phyloP scores from a whole-genome alignment of 2,329 filamentous ascomycete species.

The Microascus cirrosus region DNA sequence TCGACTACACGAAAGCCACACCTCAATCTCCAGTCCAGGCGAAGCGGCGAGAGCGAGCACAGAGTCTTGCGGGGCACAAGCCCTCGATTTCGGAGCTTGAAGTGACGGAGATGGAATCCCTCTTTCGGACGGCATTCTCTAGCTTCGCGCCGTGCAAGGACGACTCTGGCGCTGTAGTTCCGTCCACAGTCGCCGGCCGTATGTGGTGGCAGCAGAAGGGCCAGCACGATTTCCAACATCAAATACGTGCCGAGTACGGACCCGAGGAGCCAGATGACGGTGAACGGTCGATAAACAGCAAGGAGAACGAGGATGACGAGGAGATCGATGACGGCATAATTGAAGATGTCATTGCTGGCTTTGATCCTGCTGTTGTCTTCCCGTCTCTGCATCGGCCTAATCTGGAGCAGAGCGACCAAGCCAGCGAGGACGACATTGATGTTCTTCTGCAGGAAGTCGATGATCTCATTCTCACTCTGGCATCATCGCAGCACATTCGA shows the following conservation, averaged over 20 bases:
- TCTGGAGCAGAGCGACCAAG: conserved; percentile 37
- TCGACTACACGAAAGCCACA: conserved; percentile 56
- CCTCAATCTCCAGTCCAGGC: conserved; percentile 41
- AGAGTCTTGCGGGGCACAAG: conserved; percentile 53
- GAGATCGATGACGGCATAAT: conserved; percentile 41
- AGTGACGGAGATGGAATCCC: conserved; percentile 57
- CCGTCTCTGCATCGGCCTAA: conserved; percentile 43
- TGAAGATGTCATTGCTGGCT: conserved; percentile 43
- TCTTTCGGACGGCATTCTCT: conserved; percentile 69
- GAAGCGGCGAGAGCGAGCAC: conserved; percentile 60
- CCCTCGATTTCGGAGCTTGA: conserved; percentile 44
- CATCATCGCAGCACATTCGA: conserved; percentile 70
- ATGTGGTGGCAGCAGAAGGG: conserved; percentile 71
- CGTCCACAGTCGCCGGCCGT: conserved; percentile 54
- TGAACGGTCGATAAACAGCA: conserved; percentile 21
- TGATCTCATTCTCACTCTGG: conserved; percentile 63
- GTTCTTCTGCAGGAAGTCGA: conserved; percentile 63
- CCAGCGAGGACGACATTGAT: conserved; percentile 57
- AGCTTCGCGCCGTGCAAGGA: conserved; percentile 70
- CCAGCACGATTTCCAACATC: conserved; percentile 1
- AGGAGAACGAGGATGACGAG: conserved; percentile 13
- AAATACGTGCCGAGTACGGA: not conserved
- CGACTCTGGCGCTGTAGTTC: conserved; percentile 58
- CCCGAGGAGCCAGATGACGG: conserved; percentile 23
- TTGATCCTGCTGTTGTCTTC: conserved; percentile 47